Conservation (phyloP, 495 filamentous ascomycete species). For the Barbatosphaeria neglecta region DNA sequence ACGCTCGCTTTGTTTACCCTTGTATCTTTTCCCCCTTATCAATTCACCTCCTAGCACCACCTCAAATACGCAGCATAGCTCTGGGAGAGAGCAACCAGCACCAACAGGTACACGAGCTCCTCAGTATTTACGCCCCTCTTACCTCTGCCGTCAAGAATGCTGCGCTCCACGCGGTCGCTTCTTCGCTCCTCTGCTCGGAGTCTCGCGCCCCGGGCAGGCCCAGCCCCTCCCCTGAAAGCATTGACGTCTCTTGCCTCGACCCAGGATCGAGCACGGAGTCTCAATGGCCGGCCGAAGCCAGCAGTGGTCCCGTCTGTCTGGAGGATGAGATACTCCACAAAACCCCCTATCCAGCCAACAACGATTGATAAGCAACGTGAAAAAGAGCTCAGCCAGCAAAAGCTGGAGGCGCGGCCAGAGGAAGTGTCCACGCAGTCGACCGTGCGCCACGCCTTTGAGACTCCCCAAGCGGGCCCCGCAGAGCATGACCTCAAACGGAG, state of each 20-base stretch:
- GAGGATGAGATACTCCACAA: constrained; percentile 9
- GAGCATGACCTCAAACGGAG: constrained; percentile 56
- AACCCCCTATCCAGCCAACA: constrained; percentile 12
- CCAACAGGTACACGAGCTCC: not conserved
- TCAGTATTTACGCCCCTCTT: not conserved
- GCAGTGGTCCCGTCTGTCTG: not conserved
- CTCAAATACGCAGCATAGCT: too few species aligned
- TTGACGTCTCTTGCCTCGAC: not conserved
- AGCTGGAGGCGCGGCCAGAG: constrained; percentile 44
- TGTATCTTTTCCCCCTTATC: too few species aligned
- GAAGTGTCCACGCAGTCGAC: constrained; percentile 45
- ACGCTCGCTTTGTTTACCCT: not conserved
- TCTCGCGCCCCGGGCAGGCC: not conserved
- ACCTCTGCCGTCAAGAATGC: constrained; percentile 1
- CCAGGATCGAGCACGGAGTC: not conserved
- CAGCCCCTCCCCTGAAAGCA: not conserved
- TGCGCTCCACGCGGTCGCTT: constrained; percentile 10
- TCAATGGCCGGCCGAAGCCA: not conserved
- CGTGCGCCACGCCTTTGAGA: constrained; percentile 42
- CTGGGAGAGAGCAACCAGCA: not conserved
- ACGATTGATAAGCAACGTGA: constrained; percentile 41
- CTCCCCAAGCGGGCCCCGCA: constrained; percentile 17
- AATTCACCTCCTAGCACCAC: not conserved
- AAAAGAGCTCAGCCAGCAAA: constrained; percentile 32
- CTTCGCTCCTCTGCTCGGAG: not conserved